Evolutionary conservation across 176 grass and related monocot species (phyloP).

Genomic region (Paspalum vaginatum): DNA sequence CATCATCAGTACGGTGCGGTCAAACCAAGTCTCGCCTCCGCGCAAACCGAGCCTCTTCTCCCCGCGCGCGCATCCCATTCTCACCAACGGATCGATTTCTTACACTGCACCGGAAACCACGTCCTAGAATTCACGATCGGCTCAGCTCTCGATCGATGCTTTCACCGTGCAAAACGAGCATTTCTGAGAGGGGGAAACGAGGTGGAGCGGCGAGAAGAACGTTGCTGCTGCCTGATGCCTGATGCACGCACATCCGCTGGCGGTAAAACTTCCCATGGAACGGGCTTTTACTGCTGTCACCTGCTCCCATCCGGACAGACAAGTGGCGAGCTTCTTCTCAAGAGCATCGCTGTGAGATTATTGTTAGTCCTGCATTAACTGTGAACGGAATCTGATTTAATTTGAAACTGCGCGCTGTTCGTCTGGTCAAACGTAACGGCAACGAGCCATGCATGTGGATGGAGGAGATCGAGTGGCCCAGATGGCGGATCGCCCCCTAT

Average conservation of each 20-base stretch:
- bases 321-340: background rate
- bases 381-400: constrained; percentile 45
- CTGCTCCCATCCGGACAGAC: background rate
- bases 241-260: no score
- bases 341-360: background rate
- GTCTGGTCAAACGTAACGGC: constrained; percentile 41
- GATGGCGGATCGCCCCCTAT: constrained; percentile 29
- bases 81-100: constrained; percentile 30
- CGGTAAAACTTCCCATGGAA: background rate
- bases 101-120: constrained; percentile 5
- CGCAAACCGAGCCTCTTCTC: background rate
- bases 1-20: constrained; percentile 26
- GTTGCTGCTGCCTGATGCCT: background rate
- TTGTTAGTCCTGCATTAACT: background rate
- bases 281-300: background rate
- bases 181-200: background rate
- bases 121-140: background rate
- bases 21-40: constrained; percentile 39
- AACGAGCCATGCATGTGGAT: background rate
- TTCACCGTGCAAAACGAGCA: background rate
- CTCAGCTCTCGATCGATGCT: background rate
- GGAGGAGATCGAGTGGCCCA: background rate
- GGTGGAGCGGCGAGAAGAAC: background rate
- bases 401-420: background rate
- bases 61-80: constrained; percentile 19